These are phyloP conservation scores for Hyphodiscus sp. DNA, from an alignment of 2,329 filamentous ascomycete species.

Conservation along the genomic window DNA sequence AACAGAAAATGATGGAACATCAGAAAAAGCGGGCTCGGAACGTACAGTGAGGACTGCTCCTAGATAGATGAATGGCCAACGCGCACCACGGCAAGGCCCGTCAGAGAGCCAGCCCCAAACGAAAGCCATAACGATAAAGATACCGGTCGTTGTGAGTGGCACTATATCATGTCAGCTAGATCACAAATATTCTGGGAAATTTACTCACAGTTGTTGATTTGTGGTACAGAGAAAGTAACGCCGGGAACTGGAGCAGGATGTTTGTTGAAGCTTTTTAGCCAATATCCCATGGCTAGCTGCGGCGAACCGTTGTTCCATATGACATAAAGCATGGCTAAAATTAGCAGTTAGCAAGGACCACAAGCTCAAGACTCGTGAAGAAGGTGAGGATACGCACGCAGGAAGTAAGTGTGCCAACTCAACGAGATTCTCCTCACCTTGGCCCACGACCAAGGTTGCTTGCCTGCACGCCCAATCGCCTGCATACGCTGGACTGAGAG, in stretches of 20 bases:
- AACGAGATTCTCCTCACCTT: constrained; percentile 30
- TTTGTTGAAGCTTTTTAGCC: neutral
- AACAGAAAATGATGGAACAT: too few relatives aligned
- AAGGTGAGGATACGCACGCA: constrained; percentile 24
- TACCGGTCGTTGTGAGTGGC: constrained; percentile 29
- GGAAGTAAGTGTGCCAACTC: constrained; percentile 36
- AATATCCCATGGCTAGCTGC: constrained; percentile 16
- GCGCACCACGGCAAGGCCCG: constrained; percentile 28
- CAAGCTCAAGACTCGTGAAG: constrained; percentile 7
- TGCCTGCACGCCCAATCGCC: constrained; percentile 32
- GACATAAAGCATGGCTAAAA: constrained; percentile 26
- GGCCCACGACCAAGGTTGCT: constrained; percentile 31
- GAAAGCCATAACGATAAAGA: constrained; percentile 33
- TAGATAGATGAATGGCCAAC: constrained; percentile 35
- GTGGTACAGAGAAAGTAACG: constrained; percentile 22
- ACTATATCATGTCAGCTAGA: constrained; percentile 7
- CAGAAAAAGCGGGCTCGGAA: too few relatives aligned
- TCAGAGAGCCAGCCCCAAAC: constrained; percentile 35
- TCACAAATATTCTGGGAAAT: too few relatives aligned
- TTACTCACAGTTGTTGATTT: constrained; percentile 41
- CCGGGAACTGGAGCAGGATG: constrained; percentile 29
- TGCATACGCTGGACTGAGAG: constrained; percentile 24
- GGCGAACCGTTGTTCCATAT: constrained; percentile 34
- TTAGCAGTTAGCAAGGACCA: too few relatives aligned
- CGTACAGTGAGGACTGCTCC: constrained; percentile 30